Base-by-base conservation (phyloP, 202 grass and related monocot species). In the Schoenoplectus triqueter region DNA sequence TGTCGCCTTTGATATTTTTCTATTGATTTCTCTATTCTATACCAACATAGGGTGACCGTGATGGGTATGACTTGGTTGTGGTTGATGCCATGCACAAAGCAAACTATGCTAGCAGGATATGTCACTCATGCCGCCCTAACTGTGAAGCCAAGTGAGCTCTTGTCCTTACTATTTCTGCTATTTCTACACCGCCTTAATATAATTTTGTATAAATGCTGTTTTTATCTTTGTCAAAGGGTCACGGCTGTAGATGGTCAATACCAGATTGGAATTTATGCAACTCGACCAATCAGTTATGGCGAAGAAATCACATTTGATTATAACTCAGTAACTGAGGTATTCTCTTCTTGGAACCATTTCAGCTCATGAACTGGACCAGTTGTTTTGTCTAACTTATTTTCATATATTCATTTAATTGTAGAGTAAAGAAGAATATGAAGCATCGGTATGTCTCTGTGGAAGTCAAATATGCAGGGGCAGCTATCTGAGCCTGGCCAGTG, bases 21-120 rank as follows among this genome's bases (percentile, higher is more conserved):
- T 60, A 86, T 77, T 89, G 84, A 90, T 89, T 40, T 80, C 73
- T 89, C 52, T 63, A 42, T 84, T 85, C 69, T 42, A 69, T 69
- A 80, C 59, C 77, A 78, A 95, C 47, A 73, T 86, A 95, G 95
- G 95, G 95, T 81, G 96, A 99, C 66, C 91, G 88, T 52, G 87
- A 99, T 85, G 96, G 96, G 69, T 99, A 99, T 88, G 93, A 96
- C 86, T 92, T 99, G 84, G 86, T 96, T 86, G 91, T 99, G 87
- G 93, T 99, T 88, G 96, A 99, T 91, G 96, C 96, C 13, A 99
- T 99, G 96, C 93, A 96, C 87, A 99, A 99, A 87, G 96, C 96
- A 67, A 99, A 99, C 63, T 99, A 94, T 41, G 96, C 96, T 10
- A 99, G 96, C 85, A 96, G 96, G 92, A 99, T 96, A 41, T 99